Percentiles rank a stretch among this genome's conserved stretches.
Evolutionary conservation across 139 green algal species (phyloP).

Genomic region (Haematococcus sp.): DNA sequence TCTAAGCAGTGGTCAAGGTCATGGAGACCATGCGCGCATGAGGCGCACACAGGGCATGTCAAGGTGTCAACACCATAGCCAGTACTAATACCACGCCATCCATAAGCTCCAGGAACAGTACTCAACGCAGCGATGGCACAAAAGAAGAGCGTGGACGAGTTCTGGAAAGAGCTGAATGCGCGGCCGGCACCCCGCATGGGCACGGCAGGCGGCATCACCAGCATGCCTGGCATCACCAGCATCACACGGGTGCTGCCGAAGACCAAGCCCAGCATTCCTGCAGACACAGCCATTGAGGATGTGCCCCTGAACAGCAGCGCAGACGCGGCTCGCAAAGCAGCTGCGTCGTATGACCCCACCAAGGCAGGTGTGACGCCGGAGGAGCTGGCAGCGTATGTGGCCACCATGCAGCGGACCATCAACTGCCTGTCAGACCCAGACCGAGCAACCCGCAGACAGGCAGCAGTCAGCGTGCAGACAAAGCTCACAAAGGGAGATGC

Average conservation of each 20-base stretch:
- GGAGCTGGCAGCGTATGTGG: slow-evolving; percentile 32
- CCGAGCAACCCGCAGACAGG: slow-evolving; percentile 37
- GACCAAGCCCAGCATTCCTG: background rate
- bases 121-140: slow-evolving; percentile 9
- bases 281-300: background rate
- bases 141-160: slow-evolving; percentile 61
- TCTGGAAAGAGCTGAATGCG: slow-evolving; percentile 65
- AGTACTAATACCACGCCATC: too few relatives aligned
- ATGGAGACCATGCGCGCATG: too few relatives aligned
- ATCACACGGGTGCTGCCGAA: slow-evolving; percentile 18
- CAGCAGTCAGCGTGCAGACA: slow-evolving; percentile 31
- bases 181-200: slow-evolving; percentile 2
- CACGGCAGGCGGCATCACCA: slow-evolving; percentile 17
- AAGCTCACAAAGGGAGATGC: slow-evolving; percentile 35
- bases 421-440: slow-evolving; percentile 80
- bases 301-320: background rate
- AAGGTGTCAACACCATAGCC: too few relatives aligned
- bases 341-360: slow-evolving; percentile 31
- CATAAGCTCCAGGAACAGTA: too few relatives aligned
- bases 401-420: slow-evolving; percentile 59
- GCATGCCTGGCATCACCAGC: slow-evolving; percentile 40
- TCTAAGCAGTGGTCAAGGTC: too few relatives aligned
- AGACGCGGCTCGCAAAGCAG: background rate
- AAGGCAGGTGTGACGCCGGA: slow-evolving; percentile 30
- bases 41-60: too few relatives aligned